These are phyloP conservation scores for Bruguiera hainesii DNA, from an alignment of 441 rosid species.

Conservation along the genomic window DNA sequence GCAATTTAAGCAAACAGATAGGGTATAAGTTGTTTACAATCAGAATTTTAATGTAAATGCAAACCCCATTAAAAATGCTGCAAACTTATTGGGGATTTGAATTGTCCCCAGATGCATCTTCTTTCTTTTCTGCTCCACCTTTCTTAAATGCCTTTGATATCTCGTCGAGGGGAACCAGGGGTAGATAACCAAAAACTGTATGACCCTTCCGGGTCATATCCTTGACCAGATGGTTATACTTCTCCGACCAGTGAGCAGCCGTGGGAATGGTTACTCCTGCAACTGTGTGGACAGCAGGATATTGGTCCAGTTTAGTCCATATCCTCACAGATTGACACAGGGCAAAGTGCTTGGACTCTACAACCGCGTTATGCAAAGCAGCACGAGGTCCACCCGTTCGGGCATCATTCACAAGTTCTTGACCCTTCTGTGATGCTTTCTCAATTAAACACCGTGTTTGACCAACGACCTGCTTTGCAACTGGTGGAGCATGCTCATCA, in stretches of 20 bases:
- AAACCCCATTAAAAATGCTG: too few species aligned
- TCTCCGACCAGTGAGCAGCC: constrained; percentile 47
- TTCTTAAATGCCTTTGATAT: constrained; percentile 50
- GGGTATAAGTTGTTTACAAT: too few species aligned
- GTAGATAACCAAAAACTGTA: constrained; percentile 45
- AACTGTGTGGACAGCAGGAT: constrained; percentile 45
- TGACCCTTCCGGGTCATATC: constrained; percentile 57
- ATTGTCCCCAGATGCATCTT: constrained; percentile 7
- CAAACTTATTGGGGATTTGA: constrained; percentile 31
- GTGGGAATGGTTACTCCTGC: constrained; percentile 49
- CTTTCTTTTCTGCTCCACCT: constrained; percentile 34
- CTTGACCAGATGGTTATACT: constrained; percentile 46
- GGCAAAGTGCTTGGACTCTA: constrained; percentile 50
- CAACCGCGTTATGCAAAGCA: constrained; percentile 44
- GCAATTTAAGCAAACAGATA: too few species aligned
- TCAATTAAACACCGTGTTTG: constrained; percentile 37
- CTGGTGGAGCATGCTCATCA: constrained; percentile 64
- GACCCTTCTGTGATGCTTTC: constrained; percentile 43
- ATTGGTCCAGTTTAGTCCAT: constrained; percentile 49
- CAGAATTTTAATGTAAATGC: too few species aligned
- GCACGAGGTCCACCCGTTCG: constrained; percentile 56
- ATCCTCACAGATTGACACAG: constrained; percentile 47
- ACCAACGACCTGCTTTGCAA: constrained; percentile 51
- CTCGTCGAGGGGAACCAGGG: constrained; percentile 68
- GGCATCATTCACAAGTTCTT: constrained; percentile 47